Percentiles rank a stretch among this genome's conserved stretches.
phyloP scores from a whole-genome alignment of 495 filamentous ascomycete genomes.

The Collariella sp. region DNA sequence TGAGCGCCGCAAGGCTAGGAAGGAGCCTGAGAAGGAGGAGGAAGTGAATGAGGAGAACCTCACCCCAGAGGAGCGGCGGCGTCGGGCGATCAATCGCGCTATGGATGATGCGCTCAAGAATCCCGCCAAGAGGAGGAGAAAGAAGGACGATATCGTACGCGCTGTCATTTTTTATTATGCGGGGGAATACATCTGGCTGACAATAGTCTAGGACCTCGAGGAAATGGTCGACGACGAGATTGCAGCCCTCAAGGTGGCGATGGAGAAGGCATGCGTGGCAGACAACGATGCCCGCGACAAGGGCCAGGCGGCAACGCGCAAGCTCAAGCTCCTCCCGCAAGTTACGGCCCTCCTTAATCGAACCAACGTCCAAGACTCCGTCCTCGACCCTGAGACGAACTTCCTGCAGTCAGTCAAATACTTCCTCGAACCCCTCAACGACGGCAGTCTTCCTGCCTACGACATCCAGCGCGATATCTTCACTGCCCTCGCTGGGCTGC shows the following conservation, averaged over 20 bases:
- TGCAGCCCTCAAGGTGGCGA: constrained; percentile 74
- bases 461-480: constrained; percentile 95
- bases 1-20: constrained; percentile 35
- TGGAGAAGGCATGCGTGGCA: constrained; percentile 83
- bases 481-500: constrained; percentile 64
- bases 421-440: constrained; percentile 92
- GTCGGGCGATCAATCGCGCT: constrained; percentile 68
- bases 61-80: constrained; percentile 59
- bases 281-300: constrained; percentile 73
- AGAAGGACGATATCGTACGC: constrained; percentile 80
- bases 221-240: constrained; percentile 83
- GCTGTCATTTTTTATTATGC: neutral
- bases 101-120: constrained; percentile 85
- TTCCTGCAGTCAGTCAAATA: constrained; percentile 89
- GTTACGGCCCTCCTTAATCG: constrained; percentile 82
- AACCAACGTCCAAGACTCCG: constrained; percentile 66
- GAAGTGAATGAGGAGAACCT: constrained; percentile 55
- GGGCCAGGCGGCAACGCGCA: constrained; percentile 76
- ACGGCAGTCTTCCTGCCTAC: constrained; percentile 88
- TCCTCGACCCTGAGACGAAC: constrained; percentile 91
- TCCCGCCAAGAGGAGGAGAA: constrained; percentile 68
- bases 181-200: constrained; percentile 10
- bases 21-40: constrained; percentile 47
- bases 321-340: constrained; percentile 89
- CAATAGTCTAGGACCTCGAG: constrained; percentile 66